Evolutionary conservation across 495 filamentous ascomycete species (phyloP), one percentile per base, ranked within the genome.

Genomic region (Penicillium cosmopolitanum): DNA sequence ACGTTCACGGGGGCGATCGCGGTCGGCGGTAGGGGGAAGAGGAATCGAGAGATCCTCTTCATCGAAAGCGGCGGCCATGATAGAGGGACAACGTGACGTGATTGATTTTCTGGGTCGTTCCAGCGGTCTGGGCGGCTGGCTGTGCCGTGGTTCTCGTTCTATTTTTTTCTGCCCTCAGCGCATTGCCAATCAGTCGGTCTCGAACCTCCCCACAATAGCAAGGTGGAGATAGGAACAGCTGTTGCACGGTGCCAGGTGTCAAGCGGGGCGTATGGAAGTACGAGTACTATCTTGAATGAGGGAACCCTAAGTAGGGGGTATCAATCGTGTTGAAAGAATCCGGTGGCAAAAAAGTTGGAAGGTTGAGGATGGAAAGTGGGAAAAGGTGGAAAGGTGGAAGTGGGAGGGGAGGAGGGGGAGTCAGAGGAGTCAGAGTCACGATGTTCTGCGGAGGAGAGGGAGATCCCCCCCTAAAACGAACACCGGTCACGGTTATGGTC

Each of bases 1-100:
- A 47, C 18, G 46, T n/a, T 23, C 19, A 28, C 67, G 72, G 55
- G 69, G 78, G 64, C 53, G 70, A 63, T 74, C 85, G 46, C 87
- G 85, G 65, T 88, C 83, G n/a, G 15, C 40, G 64, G 87, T 77
- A 42, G 89, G 82, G 16, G 88, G 85, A 47, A 96, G 82, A 61
- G 92, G 91, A 74, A 97, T 89, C 70, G 92, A 91, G 50, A 97
- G 87, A 77, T 97, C 93, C 76, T 96, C 93, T 77, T 96, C 91
- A 71, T 97, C 91, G 57, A 84, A 78, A 21, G 76, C 76, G 59
- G 81, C 79, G 55, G 81, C 77, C 81, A 84, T 84, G 57, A 57
- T 70, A 65, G 58, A 57, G 61, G 62, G 62, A 64, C 62, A 74
- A 71, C 72, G 75, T 77, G 75, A 78, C 75, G 75, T 76, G 72